phyloP scores from a whole-genome alignment of 805 yeast species.

The Metschnikowia borealis region DNA sequence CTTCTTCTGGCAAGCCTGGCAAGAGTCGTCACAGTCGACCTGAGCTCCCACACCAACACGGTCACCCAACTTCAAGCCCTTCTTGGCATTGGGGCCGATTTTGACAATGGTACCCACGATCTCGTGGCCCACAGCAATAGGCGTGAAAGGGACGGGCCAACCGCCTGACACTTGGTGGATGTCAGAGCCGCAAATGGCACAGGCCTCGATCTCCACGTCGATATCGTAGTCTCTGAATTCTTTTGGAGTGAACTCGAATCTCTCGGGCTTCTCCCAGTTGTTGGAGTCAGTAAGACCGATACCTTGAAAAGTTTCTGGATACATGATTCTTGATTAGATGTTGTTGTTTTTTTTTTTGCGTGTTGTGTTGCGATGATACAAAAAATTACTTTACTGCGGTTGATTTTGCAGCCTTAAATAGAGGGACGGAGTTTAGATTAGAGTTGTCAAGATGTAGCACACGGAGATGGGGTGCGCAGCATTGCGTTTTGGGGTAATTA shows the following conservation, averaged over 20 bases:
- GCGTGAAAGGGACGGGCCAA: slow-evolving; percentile 36
- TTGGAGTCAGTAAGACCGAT: slow-evolving; percentile 6
- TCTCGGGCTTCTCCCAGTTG: slow-evolving; percentile 10
- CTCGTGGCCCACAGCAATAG: slow-evolving; percentile 23
- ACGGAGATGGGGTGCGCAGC: too few relatives aligned
- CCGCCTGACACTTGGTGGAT: slow-evolving; percentile 47
- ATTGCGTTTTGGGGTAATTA: too few relatives aligned
- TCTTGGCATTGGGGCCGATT: slow-evolving; percentile 8
- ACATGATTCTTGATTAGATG: neutral
- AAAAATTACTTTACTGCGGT: too few relatives aligned
- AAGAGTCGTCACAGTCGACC: slow-evolving; percentile 11
- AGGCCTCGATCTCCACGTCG: slow-evolving; percentile 10
- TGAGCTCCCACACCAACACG: slow-evolving; percentile 80
- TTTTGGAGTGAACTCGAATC: slow-evolving; percentile 9
- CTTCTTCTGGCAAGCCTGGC: slow-evolving; percentile 4
- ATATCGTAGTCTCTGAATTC: slow-evolving; percentile 12
- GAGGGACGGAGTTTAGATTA: too few relatives aligned
- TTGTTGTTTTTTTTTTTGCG: neutral
- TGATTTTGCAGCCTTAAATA: too few relatives aligned
- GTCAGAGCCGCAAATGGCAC: slow-evolving; percentile 51
- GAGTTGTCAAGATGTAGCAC: too few relatives aligned
- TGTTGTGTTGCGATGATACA: too few relatives aligned
- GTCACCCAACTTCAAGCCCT: slow-evolving; percentile 54
- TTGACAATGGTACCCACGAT: slow-evolving; percentile 14
- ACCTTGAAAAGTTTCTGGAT: slow-evolving; percentile 11